Conservation (phyloP, 805 yeast genomes). For the Candida odintsovae region DNA sequence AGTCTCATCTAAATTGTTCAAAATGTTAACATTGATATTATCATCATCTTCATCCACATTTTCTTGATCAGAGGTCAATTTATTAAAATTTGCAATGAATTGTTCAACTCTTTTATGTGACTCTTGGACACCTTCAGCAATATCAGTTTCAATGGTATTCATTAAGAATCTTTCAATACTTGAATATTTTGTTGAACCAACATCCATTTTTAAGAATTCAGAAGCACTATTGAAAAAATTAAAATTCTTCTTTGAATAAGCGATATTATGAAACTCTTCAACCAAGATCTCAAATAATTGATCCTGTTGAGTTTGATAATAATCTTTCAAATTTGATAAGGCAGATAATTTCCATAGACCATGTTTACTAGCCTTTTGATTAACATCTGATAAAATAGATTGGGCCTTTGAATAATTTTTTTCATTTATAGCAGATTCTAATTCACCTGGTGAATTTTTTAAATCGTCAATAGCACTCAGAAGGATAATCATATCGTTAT, state of each 20-base stretch:
- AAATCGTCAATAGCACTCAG: slow-evolving; percentile 62
- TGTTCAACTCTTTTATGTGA: slow-evolving; percentile 30
- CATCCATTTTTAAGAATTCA: slow-evolving; percentile 17
- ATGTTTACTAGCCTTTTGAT: slow-evolving; percentile 41
- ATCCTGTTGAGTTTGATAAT: slow-evolving; percentile 50
- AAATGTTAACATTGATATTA: slow-evolving; percentile 21
- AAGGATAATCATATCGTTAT: slow-evolving; percentile 64
- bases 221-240: slow-evolving; percentile 17
- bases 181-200: slow-evolving; percentile 25
- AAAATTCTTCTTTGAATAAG: slow-evolving; percentile 47
- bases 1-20: slow-evolving; percentile 29
- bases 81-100: slow-evolving; percentile 25
- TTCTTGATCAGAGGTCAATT: slow-evolving; percentile 14
- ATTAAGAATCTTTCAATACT: slow-evolving; percentile 49
- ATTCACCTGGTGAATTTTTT: slow-evolving; percentile 48
- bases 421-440: slow-evolving; percentile 65
- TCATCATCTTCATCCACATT: slow-evolving; percentile 24
- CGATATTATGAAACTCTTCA: slow-evolving; percentile 69
- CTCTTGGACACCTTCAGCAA: slow-evolving; percentile 40
- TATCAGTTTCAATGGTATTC: slow-evolving; percentile 53
- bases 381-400: slow-evolving; percentile 41
- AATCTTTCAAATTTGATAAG: slow-evolving; percentile 42
- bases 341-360: slow-evolving; percentile 55
- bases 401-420: slow-evolving; percentile 67
- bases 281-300: slow-evolving; percentile 62